A percentile compares a stretch with the other conserved stretches of the same genome.
Evolutionary conservation across 495 filamentous ascomycete genomes (phyloP).

Genomic region (Xylaria grammica): DNA sequence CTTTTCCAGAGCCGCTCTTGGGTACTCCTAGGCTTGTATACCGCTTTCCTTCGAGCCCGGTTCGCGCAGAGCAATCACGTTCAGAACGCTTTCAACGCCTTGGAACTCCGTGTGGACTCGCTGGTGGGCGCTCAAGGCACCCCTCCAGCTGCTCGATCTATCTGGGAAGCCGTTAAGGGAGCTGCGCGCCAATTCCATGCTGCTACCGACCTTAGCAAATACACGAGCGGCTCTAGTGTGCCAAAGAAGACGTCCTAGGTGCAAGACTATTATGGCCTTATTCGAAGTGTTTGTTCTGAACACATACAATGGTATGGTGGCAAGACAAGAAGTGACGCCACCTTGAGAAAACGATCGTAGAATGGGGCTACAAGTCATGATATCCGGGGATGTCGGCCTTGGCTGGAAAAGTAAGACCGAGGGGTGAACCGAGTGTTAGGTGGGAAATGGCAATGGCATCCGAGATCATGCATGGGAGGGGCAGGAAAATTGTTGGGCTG

Average conservation of each 20-base stretch:
- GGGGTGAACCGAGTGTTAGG: background rate
- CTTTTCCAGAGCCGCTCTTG: constrained; percentile 89
- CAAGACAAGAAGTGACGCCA: background rate
- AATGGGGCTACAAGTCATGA: constrained; percentile 1
- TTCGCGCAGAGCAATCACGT: constrained; percentile 92
- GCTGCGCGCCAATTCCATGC: constrained; percentile 73
- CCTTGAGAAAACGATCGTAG: background rate
- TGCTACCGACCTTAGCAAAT: constrained; percentile 76
- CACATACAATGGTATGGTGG: constrained; percentile 27
- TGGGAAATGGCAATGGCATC: constrained; percentile 2
- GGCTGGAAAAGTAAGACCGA: background rate
- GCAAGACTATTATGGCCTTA: constrained; percentile 10
- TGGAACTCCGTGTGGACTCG: constrained; percentile 78
- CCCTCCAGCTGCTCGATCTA: constrained; percentile 80
- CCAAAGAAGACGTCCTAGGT: constrained; percentile 56
- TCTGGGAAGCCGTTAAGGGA: constrained; percentile 83
- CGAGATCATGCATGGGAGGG: constrained; percentile 12
- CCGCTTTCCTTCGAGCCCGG: constrained; percentile 87
- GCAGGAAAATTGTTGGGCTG: constrained; percentile 15
- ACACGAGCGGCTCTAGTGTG: constrained; percentile 61
- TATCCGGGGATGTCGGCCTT: background rate
- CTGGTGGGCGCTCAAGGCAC: constrained; percentile 83
- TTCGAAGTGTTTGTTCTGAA: constrained; percentile 21
- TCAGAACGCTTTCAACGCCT: constrained; percentile 73
- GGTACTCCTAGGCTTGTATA: constrained; percentile 84